These are phyloP conservation scores for Hyaloperonospora arabidopsidis DNA, from an alignment of 352 stramenopile genomes.

Conservation along the genomic window DNA sequence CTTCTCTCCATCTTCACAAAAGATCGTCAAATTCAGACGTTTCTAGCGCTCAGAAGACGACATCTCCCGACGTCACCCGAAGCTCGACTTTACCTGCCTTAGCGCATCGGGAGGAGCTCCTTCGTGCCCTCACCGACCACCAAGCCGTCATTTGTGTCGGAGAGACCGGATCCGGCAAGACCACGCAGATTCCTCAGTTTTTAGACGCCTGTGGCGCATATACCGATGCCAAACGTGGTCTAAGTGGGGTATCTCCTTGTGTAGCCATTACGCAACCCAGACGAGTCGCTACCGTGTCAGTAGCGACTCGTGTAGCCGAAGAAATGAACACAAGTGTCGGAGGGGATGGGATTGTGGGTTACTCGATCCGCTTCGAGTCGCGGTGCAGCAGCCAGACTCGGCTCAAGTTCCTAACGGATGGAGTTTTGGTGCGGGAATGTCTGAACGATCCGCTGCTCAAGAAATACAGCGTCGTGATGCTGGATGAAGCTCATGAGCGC, in stretches of 20 bases:
- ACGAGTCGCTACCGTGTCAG: conserved; percentile 95
- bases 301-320: conserved; percentile 94
- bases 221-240: conserved; percentile 18
- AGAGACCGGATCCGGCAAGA: conserved; percentile 96
- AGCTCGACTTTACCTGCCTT: conserved; percentile 17
- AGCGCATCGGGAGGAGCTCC: conserved; percentile 53
- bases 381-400: conserved; percentile 44
- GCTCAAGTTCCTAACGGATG: conserved; percentile 84
- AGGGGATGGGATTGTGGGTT: conserved; percentile 72
- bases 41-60: conserved; percentile 15
- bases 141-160: conserved; percentile 79
- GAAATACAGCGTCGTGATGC: conserved; percentile 87
- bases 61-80: conserved; percentile 1
- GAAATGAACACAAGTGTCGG: conserved; percentile 85
- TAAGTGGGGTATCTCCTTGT: conserved; percentile 10
- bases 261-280: conserved; percentile 89
- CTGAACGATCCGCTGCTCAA: conserved; percentile 62
- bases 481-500: conserved; percentile 97
- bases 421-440: conserved; percentile 75
- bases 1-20: conserved; percentile 3
- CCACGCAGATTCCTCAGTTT: conserved; percentile 84
- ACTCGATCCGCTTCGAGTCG: conserved; percentile 98
- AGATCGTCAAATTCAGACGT: conserved; percentile 5
- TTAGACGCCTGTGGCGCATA: conserved; percentile 39
- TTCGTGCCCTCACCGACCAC: conserved; percentile 36